Conservation (phyloP, 495 filamentous ascomycete species). For the Thermothielavioides terrestris region DNA sequence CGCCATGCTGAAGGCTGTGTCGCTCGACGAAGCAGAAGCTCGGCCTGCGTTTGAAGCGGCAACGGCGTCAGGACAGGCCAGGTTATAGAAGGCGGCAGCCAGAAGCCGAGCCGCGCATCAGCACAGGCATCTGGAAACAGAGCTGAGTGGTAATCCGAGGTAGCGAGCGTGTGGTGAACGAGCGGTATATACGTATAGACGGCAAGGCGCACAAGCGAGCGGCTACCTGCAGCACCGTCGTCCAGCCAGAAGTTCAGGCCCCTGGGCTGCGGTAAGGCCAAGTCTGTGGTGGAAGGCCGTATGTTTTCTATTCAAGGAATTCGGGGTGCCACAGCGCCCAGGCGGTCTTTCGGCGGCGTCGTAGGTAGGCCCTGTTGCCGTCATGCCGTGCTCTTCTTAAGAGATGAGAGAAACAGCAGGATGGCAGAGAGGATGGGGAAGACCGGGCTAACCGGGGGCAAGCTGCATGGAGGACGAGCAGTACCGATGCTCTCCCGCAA, state of each 20-base stretch:
- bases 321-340: background rate
- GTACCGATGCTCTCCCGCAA: too few species aligned
- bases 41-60: too few species aligned
- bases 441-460: too few species aligned
- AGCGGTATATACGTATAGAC: constrained; percentile 20
- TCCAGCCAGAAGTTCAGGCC: background rate
- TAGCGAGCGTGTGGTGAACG: constrained; percentile 4
- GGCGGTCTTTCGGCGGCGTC: background rate
- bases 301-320: background rate
- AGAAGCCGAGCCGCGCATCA: background rate
- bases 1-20: constrained; percentile 31
- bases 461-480: too few species aligned
- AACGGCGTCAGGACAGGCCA: background rate
- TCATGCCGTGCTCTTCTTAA: background rate
- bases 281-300: background rate
- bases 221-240: constrained; percentile 20
- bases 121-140: background rate
- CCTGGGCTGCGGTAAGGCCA: background rate
- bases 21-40: background rate
- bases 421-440: background rate
- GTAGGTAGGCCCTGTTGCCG: too few species aligned
- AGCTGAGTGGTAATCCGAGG: background rate
- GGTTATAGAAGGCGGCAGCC: background rate
- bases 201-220: constrained; percentile 23
- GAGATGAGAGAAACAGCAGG: background rate